Percentiles rank a stretch among this genome's conserved stretches.
Evolutionary conservation across 345 rosid genomes (phyloP).

Genomic region (Luvunga scandens): DNA sequence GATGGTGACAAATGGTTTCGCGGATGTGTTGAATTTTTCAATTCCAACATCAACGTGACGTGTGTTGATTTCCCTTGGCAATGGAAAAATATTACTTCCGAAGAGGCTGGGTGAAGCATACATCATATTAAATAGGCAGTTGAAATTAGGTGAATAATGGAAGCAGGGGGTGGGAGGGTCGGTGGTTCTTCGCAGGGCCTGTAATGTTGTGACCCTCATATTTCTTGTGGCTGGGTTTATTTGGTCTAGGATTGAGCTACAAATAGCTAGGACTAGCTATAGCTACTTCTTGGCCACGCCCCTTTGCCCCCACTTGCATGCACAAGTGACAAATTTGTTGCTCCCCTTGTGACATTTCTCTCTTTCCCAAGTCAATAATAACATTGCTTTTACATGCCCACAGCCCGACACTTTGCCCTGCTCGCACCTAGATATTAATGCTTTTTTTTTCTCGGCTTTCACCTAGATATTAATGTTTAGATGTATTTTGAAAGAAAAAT

Average conservation of each 20-base stretch:
- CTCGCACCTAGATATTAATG: too few species aligned
- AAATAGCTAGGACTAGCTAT: too few species aligned
- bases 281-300: too few species aligned
- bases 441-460: too few species aligned
- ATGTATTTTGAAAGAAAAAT: too few species aligned
- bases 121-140: conserved; percentile 13
- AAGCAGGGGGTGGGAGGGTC: not conserved
- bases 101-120: not conserved
- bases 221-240: not conserved
- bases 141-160: conserved; percentile 13
- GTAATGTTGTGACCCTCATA: not conserved
- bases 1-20: too few species aligned
- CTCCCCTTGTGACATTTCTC: not conserved
- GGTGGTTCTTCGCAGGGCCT: not conserved
- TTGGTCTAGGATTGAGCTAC: not conserved
- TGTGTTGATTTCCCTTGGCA: not conserved
- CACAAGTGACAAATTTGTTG: conserved; percentile 20
- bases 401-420: not conserved
- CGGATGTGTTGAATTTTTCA: too few species aligned
- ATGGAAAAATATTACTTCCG: not conserved
- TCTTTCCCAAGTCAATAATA: not conserved
- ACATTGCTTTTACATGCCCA: not conserved
- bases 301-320: not conserved
- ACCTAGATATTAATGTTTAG: too few species aligned
- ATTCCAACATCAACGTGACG: not conserved